Evolutionary conservation across 2,329 filamentous ascomycete species (phyloP).

Genomic region (Diaporthe vaccinii): DNA sequence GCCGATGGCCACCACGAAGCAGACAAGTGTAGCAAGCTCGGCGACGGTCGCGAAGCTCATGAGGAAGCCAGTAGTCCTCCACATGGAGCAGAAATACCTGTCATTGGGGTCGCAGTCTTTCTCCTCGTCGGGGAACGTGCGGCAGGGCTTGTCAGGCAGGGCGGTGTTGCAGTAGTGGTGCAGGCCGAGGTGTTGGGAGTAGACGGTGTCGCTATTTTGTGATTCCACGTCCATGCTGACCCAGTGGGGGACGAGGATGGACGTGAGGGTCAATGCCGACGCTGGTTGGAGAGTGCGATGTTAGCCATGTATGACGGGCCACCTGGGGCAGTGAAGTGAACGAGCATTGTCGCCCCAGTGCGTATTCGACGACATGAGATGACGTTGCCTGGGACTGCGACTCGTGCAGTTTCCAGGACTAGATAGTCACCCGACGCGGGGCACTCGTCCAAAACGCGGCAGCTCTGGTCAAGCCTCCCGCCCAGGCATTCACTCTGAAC

Average conservation of each 20-base stretch:
- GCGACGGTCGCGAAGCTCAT: constrained; percentile 86
- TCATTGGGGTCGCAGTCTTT: constrained; percentile 75
- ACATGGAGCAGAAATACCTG: constrained; percentile 89
- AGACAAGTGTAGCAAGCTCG: constrained; percentile 84
- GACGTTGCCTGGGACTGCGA: constrained; percentile 14
- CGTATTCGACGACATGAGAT: not conserved
- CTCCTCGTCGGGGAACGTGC: constrained; percentile 74
- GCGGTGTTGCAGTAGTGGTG: constrained; percentile 83
- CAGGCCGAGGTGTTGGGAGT: constrained; percentile 78
- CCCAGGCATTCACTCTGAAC: not conserved
- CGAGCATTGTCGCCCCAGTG: not conserved
- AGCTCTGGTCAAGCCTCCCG: not conserved
- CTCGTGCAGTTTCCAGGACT: constrained; percentile 8
- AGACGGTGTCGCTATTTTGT: constrained; percentile 57
- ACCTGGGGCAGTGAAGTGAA: not conserved
- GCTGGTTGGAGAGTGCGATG: constrained; percentile 59
- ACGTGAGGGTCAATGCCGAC: constrained; percentile 77
- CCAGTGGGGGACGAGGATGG: constrained; percentile 80
- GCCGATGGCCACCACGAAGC: constrained; percentile 81
- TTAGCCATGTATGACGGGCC: constrained; percentile 47
- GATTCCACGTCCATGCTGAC: constrained; percentile 72
- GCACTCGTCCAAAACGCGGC: not conserved
- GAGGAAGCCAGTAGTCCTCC: constrained; percentile 89
- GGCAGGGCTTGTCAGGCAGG: constrained; percentile 65
- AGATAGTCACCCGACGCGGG: not conserved